phyloP scores from a whole-genome alignment of 805 yeast species.

The Jamesozyma gamospora region DNA sequence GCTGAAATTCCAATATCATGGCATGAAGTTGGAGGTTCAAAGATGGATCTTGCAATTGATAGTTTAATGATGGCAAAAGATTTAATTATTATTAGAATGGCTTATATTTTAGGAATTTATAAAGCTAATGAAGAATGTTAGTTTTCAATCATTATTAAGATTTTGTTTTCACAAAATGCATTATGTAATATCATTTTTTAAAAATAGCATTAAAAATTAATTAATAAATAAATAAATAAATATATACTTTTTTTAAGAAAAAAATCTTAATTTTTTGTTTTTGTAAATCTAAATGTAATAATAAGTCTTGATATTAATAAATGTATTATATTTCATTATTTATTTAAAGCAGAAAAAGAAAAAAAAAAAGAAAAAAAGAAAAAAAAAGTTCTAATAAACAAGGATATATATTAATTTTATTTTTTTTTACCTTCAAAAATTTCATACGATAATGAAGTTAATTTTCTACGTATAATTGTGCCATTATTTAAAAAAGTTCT shows the following conservation, averaged over 20 bases:
- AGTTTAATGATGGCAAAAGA: conserved; percentile 90
- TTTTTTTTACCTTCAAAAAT: conserved; percentile 31
- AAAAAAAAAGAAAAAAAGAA: too few species aligned
- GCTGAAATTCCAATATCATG: conserved; percentile 81
- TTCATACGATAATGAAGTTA: conserved; percentile 26
- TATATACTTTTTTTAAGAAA: not conserved
- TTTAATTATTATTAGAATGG: conserved; percentile 79
- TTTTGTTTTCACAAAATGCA: not conserved
- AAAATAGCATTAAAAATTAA: too few species aligned
- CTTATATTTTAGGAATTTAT: conserved; percentile 79
- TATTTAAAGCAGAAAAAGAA: too few species aligned
- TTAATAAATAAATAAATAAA: too few species aligned
- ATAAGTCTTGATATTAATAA: too few species aligned
- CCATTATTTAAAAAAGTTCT: conserved; percentile 53
- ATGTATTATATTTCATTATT: too few species aligned
- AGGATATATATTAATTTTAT: not conserved
- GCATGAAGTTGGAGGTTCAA: conserved; percentile 96
- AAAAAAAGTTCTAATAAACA: too few species aligned
- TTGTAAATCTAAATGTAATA: too few species aligned
- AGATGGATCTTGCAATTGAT: conserved; percentile 85
- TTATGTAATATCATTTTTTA: not conserved
- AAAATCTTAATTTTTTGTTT: not conserved
- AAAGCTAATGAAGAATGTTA: conserved; percentile 25
- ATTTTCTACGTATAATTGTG: conserved; percentile 34
- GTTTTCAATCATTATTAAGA: too few species aligned